A percentile compares a stretch with the other conserved stretches of the same genome.
phyloP scores from a whole-genome alignment of 2,329 filamentous ascomycete genomes.

The Cordyceps cicadae region DNA sequence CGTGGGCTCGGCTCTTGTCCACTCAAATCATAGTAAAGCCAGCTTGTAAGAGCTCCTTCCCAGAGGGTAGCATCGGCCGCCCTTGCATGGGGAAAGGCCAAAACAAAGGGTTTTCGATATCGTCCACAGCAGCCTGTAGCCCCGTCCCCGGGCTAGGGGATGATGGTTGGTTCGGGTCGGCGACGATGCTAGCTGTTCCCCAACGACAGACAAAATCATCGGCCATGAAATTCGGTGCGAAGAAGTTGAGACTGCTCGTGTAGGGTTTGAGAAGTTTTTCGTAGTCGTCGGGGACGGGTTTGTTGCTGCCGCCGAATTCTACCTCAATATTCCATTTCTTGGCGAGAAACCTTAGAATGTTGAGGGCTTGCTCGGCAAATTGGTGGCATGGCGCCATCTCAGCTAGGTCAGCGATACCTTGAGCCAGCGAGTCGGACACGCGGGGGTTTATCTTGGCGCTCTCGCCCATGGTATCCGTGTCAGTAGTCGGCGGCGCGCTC shows the following conservation, averaged over 20 bases:
- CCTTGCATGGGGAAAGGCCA: constrained; percentile 56
- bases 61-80: constrained; percentile 42
- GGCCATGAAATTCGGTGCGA: constrained; percentile 40
- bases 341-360: constrained; percentile 50
- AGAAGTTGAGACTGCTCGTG: constrained; percentile 49
- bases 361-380: constrained; percentile 52
- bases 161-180: background rate
- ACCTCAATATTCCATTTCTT: constrained; percentile 52
- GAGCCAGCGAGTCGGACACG: constrained; percentile 38
- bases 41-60: constrained; percentile 39
- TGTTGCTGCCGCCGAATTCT: constrained; percentile 27
- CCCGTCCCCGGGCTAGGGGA: background rate
- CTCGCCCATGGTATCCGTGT: constrained; percentile 24
- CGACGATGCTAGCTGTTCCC: constrained; percentile 23
- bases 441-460: constrained; percentile 28
- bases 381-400: constrained; percentile 55
- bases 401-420: constrained; percentile 48
- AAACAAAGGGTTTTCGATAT: constrained; percentile 46
- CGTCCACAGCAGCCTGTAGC: constrained; percentile 25
- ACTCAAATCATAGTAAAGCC: constrained; percentile 35
- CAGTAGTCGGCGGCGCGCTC: constrained; percentile 14
- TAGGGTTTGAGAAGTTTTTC: constrained; percentile 37
- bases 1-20: no score
- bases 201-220: constrained; percentile 42
- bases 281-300: constrained; percentile 28